Evolutionary conservation across 257 asterid genomes (phyloP), one percentile per base, ranked within the genome.

Genomic region (Capsicum chinense): DNA sequence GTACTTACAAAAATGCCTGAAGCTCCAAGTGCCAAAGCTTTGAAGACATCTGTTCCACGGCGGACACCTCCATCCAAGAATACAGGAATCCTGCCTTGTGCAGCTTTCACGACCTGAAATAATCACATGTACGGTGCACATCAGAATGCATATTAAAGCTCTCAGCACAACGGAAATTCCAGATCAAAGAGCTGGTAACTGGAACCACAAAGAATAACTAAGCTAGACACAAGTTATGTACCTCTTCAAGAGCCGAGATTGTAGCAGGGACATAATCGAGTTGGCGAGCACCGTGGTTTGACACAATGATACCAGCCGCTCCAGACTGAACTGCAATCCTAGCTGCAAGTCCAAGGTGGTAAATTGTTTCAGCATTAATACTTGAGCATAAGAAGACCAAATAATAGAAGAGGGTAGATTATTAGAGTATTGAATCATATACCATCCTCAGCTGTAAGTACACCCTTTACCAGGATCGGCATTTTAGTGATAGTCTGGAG

Each of bases 241-340:
- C 98, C 99, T 94, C 98, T 88, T 95, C 98, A 33, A 95, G 91
- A 83, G 97, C 99, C 86, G 78, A 59, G 86, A 95, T 94, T 71
- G 99, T 95, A 56, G 99, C 85, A 54, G 98, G 97, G 80, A 94
- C 99, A 56, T 94, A 95, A 85, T 95, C 99, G 58, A 95, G 98
- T 87, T 95, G 99, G 66, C 99, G 97, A 88, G 99, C 99, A 13
- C 99, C 99, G 15, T 95, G 99, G 81, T 95, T 95, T 83, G 98
- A 95, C 11, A 94, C 98, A 69, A 95, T 95, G 83, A 94, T 94
- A 47, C 98, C 99, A 62, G 97, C 96, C 56, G 95, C 99, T 84
- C 99, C 98, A 84, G 42, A 89, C 95, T 95, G 98, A 87, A 95
- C 80, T 52, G 99, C 91, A 35, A 95, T 82, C 87, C 98, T 91